Conservation (phyloP, 2,329 filamentous ascomycete genomes). For the Penicillium vulpinum region DNA sequence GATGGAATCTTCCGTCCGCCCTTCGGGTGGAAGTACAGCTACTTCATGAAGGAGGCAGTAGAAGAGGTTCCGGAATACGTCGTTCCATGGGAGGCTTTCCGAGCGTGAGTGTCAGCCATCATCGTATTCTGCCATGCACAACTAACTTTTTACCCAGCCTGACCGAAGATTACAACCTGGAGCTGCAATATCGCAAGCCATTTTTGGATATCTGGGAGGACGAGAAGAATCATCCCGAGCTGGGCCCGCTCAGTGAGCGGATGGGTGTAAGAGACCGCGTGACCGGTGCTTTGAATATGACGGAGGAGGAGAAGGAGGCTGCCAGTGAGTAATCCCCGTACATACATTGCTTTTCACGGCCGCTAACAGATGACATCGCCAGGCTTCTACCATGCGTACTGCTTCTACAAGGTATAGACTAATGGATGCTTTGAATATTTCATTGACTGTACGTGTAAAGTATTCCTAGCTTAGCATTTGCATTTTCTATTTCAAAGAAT, state of each 20-base stretch:
- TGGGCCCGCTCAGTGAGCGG: slow-evolving; percentile 86
- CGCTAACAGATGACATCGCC: slow-evolving; percentile 15
- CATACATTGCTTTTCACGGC: background rate
- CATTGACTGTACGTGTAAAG: background rate
- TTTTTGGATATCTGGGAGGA: slow-evolving; percentile 91
- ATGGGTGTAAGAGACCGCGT: slow-evolving; percentile 84
- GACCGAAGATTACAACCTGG: slow-evolving; percentile 94
- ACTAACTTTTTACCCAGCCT: slow-evolving; percentile 47
- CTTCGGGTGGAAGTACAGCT: slow-evolving; percentile 97
- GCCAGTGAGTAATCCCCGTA: slow-evolving; percentile 53
- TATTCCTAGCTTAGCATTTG: background rate
- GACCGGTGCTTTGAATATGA: slow-evolving; percentile 67
- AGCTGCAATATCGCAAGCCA: slow-evolving; percentile 87
- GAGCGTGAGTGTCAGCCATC: slow-evolving; percentile 55
- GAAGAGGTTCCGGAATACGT: slow-evolving; percentile 97
- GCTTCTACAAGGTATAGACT: slow-evolving; percentile 85
- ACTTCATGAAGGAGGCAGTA: slow-evolving; percentile 92
- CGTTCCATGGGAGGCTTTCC: slow-evolving; percentile 96
- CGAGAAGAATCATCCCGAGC: slow-evolving; percentile 78
- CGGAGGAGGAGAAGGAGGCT: slow-evolving; percentile 87
- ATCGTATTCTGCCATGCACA: background rate
- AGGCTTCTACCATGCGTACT: slow-evolving; percentile 88
- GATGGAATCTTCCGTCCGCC: slow-evolving; percentile 92
- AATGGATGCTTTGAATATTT: background rate
- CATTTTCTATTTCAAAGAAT: background rate